Conservation (phyloP, 768 basidiomycete species). For the Macrolepiota albuminosa region DNA sequence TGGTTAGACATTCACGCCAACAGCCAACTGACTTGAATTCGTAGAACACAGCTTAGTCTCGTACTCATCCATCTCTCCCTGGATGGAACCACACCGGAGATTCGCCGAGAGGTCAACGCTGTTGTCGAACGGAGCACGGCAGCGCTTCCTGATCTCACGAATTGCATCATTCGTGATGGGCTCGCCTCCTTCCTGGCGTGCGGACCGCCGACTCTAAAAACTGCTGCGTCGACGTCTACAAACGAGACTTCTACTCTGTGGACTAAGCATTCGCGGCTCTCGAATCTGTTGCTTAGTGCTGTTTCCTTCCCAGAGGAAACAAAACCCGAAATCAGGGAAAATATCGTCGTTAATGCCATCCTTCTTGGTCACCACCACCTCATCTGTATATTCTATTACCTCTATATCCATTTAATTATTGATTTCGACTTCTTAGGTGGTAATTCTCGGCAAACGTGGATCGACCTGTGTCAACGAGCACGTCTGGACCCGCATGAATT, state of each 20-base stretch:
- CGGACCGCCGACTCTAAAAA: slow-evolving; percentile 20
- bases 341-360: slow-evolving; percentile 47
- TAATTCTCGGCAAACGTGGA: slow-evolving; percentile 65
- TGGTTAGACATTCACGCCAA: not conserved
- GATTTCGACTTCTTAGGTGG: slow-evolving; percentile 28
- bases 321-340: slow-evolving; percentile 36
- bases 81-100: slow-evolving; percentile 48
- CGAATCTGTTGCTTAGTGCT: slow-evolving; percentile 48
- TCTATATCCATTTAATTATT: not conserved
- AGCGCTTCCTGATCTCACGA: slow-evolving; percentile 43
- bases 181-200: slow-evolving; percentile 43
- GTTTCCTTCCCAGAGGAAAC: slow-evolving; percentile 41
- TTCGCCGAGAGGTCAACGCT: slow-evolving; percentile 42
- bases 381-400: slow-evolving; percentile 41
- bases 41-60: slow-evolving; percentile 58
- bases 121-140: slow-evolving; percentile 36
- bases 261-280: slow-evolving; percentile 49
- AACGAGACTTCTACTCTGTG: slow-evolving; percentile 30
- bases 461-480: slow-evolving; percentile 73
- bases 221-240: slow-evolving; percentile 17
- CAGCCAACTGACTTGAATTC: not conserved
- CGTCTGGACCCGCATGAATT: slow-evolving; percentile 62
- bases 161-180: slow-evolving; percentile 55
- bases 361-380: slow-evolving; percentile 72
- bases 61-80: slow-evolving; percentile 67